These are phyloP conservation scores for Plectosphaerella plurivora DNA, from an alignment of 2,329 filamentous ascomycete genomes.

Conservation along the genomic window DNA sequence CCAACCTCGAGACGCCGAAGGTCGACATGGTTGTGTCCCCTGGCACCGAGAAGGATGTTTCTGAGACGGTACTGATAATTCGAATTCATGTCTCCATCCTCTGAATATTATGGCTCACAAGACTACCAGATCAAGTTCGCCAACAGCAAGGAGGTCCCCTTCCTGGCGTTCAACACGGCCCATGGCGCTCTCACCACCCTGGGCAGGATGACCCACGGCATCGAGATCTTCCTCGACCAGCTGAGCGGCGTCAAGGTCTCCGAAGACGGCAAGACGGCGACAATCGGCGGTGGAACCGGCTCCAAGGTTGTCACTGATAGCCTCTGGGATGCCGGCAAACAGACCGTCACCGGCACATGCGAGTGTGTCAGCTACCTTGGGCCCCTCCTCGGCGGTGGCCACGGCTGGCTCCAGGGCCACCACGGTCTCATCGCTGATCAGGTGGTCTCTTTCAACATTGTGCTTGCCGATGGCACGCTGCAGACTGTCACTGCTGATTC, in stretches of 20 bases:
- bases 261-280: conserved; percentile 38
- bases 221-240: conserved; percentile 43
- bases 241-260: conserved; percentile 37
- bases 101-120: not conserved
- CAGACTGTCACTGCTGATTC: conserved; percentile 31
- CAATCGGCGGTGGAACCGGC: conserved; percentile 40
- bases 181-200: conserved; percentile 48
- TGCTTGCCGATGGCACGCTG: conserved; percentile 43
- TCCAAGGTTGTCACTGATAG: conserved; percentile 40
- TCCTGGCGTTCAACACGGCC: conserved; percentile 47
- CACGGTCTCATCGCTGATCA: conserved; percentile 51
- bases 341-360: conserved; percentile 47
- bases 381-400: conserved; percentile 52
- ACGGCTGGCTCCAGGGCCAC: conserved; percentile 49
- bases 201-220: conserved; percentile 41
- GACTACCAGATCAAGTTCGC: conserved; percentile 32
- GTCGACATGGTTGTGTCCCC: conserved; percentile 43
- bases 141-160: conserved; percentile 38
- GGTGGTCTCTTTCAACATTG: conserved; percentile 44
- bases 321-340: conserved; percentile 46
- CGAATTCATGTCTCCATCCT: not conserved
- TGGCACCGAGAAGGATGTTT: conserved; percentile 42
- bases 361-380: conserved; percentile 46
- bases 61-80: conserved; percentile 32
- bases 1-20: conserved; percentile 33